These are phyloP conservation scores for Capsicum pubescens DNA, from an alignment of 257 asterid species.

Conservation along the genomic window DNA sequence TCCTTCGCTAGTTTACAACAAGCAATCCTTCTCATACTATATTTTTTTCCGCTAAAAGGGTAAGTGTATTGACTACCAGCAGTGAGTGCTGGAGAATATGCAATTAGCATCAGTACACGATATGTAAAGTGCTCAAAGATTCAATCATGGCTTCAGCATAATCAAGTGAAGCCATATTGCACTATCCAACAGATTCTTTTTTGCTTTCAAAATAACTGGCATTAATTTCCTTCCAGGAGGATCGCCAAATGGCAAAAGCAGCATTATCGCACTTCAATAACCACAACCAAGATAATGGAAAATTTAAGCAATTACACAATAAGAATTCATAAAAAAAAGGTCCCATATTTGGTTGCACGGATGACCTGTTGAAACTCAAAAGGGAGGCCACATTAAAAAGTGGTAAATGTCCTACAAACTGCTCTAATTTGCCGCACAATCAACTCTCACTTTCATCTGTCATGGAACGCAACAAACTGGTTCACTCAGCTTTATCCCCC, in stretches of 20 bases:
- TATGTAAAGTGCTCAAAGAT: not conserved
- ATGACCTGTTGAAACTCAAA: not conserved
- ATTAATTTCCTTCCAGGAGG: not conserved
- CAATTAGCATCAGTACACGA: conserved; percentile 6
- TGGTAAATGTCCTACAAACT: not conserved
- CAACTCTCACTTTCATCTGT: not conserved
- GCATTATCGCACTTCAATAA: not conserved
- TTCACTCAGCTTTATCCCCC: not conserved
- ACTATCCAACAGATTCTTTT: not conserved
- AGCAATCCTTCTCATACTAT: not conserved
- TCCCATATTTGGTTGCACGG: not conserved
- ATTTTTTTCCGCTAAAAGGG: not conserved
- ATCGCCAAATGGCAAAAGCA: not conserved
- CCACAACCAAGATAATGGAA: not conserved
- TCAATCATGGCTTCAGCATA: not conserved
- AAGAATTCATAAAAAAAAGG: not conserved
- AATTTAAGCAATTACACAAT: conserved; percentile 4
- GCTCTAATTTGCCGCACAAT: not conserved
- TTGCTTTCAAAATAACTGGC: not conserved
- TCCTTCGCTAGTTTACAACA: not conserved
- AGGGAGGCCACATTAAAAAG: not conserved
- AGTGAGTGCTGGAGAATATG: not conserved
- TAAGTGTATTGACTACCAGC: not conserved
- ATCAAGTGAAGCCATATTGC: not conserved
- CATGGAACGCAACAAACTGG: not conserved